phyloP scores from a whole-genome alignment of 352 stramenopile genomes.

The Labyrinthula sp. region DNA sequence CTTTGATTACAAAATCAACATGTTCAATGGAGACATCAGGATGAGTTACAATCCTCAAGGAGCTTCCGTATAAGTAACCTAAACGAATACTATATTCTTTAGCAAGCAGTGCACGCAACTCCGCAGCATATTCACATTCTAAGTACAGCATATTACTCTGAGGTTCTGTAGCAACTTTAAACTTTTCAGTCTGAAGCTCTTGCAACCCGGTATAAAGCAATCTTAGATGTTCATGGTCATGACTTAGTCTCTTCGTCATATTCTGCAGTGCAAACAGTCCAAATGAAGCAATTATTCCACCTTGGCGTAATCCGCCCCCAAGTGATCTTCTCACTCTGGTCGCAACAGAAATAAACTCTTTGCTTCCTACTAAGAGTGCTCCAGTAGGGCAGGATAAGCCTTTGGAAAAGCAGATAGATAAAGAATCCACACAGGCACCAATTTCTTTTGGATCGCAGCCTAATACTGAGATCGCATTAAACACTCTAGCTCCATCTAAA shows the following conservation, averaged over 20 bases:
- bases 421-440: slow-evolving; percentile 55
- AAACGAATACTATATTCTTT: no score
- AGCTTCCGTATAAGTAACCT: no score
- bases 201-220: slow-evolving; percentile 44
- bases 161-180: no score
- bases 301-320: slow-evolving; percentile 85
- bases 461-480: slow-evolving; percentile 69
- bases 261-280: slow-evolving; percentile 65
- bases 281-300: slow-evolving; percentile 67
- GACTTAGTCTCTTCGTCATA: slow-evolving; percentile 54
- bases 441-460: slow-evolving; percentile 47
- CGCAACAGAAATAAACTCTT: slow-evolving; percentile 61
- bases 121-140: no score
- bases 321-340: slow-evolving; percentile 75
- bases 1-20: no score
- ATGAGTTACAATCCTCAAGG: no score
- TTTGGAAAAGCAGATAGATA: slow-evolving; percentile 85
- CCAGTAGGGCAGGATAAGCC: slow-evolving; percentile 74
- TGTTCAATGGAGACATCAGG: no score
- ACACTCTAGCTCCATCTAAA: slow-evolving; percentile 78
- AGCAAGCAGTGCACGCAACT: no score
- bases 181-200: no score
- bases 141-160: no score
- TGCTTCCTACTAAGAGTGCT: slow-evolving; percentile 66
- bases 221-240: slow-evolving; percentile 55